phyloP scores from a whole-genome alignment of 495 filamentous ascomycete species.

The Glarea lozoyensis region DNA sequence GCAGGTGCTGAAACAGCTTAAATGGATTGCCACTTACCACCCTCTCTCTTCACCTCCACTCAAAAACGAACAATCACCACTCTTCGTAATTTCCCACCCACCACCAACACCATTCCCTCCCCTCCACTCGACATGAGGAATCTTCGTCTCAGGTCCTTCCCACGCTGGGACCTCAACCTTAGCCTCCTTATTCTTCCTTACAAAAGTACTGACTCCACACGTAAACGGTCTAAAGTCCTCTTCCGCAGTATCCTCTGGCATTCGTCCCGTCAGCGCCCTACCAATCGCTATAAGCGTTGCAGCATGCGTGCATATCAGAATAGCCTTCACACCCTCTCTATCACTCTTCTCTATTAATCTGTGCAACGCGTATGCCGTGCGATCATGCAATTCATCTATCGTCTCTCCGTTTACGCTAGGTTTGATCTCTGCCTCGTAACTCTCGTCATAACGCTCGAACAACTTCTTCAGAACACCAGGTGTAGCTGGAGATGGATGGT shows the following conservation, averaged over 20 bases:
- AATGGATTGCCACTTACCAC: conserved; percentile 53
- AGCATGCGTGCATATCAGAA: conserved; percentile 86
- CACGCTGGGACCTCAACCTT: conserved; percentile 22
- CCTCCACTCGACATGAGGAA: conserved; percentile 47
- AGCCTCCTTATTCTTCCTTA: conserved; percentile 19
- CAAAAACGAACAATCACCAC: conserved; percentile 78
- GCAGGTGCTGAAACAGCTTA: too few species aligned
- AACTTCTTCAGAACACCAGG: conserved; percentile 46
- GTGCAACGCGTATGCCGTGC: conserved; percentile 60
- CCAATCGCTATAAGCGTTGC: conserved; percentile 81
- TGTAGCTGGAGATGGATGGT: conserved; percentile 70
- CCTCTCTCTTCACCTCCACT: conserved; percentile 75
- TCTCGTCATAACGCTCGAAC: conserved; percentile 51
- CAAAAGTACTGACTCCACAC: conserved; percentile 59
- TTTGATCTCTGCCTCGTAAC: conserved; percentile 49
- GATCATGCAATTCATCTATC: conserved; percentile 68
- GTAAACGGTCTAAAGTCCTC: conserved; percentile 88
- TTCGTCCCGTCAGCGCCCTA: conserved; percentile 62
- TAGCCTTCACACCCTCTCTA: conserved; percentile 46
- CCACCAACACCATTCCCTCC: conserved; percentile 61
- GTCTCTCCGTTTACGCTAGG: conserved; percentile 68
- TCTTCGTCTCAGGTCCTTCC: conserved; percentile 24
- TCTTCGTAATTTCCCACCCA: conserved; percentile 69
- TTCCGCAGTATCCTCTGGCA: conserved; percentile 56
- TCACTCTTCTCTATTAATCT: conserved; percentile 67